A percentile compares a stretch with the other conserved stretches of the same genome.
These are phyloP conservation scores for Clitoria ternatea DNA, from an alignment of 306 rosid species.

Conservation along the genomic window DNA sequence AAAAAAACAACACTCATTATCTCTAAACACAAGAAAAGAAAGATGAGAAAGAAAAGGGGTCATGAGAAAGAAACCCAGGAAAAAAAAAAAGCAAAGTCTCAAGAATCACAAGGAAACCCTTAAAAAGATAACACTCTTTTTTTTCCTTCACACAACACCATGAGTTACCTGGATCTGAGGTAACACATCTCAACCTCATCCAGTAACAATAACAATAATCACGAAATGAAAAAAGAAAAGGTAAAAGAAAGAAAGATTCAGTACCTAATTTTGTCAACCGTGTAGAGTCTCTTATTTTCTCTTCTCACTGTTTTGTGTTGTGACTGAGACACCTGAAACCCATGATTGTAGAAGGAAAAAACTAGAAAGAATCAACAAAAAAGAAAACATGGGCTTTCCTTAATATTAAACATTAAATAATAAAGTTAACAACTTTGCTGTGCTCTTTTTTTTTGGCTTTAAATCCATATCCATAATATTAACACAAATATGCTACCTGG, in stretches of 20 bases:
- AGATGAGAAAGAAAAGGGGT: conserved; percentile 32
- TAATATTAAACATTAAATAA: conserved; percentile 14
- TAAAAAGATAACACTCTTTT: conserved; percentile 46
- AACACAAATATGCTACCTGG: conserved; percentile 3
- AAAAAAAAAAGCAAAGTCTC: conserved; percentile 51
- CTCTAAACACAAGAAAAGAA: conserved; percentile 58
- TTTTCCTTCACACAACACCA: conserved; percentile 27
- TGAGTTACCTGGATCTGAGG: conserved; percentile 86
- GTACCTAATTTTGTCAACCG: conserved; percentile 57
- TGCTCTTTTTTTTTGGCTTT: not conserved
- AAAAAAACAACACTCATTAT: conserved; percentile 42
- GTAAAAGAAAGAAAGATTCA: conserved; percentile 29
- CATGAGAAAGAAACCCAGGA: conserved; percentile 63
- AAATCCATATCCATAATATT: too few species aligned
- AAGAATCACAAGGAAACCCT: conserved; percentile 74
- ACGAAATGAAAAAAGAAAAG: conserved; percentile 30
- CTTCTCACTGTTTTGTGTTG: not conserved
- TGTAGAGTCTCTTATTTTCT: conserved; percentile 20
- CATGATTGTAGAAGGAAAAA: conserved; percentile 22
- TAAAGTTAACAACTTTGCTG: conserved; percentile 18
- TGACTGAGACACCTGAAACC: conserved; percentile 33
- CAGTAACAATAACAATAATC: conserved; percentile 21
- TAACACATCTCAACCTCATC: conserved; percentile 53
- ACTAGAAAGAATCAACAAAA: conserved; percentile 25
- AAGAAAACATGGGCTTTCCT: conserved; percentile 23